Evolutionary conservation across 345 rosid species (phyloP), one percentile per base, ranked within the genome.

Genomic region (Jatropha curcas): DNA sequence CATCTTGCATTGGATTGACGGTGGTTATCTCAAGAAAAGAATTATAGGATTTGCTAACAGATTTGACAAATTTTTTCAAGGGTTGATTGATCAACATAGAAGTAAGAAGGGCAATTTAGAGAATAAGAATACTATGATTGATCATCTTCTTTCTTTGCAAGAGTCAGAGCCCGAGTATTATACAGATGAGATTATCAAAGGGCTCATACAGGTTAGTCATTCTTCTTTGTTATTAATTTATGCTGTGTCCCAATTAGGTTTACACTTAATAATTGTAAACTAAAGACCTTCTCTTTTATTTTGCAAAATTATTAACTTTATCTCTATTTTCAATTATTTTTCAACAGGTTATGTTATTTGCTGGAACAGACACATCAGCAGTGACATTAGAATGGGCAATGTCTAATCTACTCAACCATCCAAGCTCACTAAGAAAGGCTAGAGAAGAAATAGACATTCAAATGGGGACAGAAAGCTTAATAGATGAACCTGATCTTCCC

Each of bases 301-400:
- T 5, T 37, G 9, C 7, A 4, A 37, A 39, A 39, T 39, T 39
- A 39, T 39, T 39, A 0, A 39, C 10, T 39, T 39, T 39, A 39
- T 39, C 11, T 12, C 10, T 7, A 39, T 39, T 39, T 4, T 7
- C 43, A 39, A 4, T 39, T 39, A 6, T 35, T 6, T 12, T 39
- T 39, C 8, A 8, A 43, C 69, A 84, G 90, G 60, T 16, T 2
- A 31, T 90, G 28, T 6, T 84, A 20, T 0, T 79, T 1, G 96
- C 81, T 0, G 91, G 91, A 58, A 82, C 86, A 0, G 88, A 90
- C 12, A 84, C 92, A 3, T 19, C 85, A 19, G 27, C 89, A 2
- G 55, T 83, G n/a, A 87, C 91, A 1, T 2, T 90, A 22, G 88
- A 90, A 77, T 87, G 92, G 91, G 85, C 85, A 13, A 39, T 90